Conservation (phyloP, 2,329 filamentous ascomycete genomes). For the Aureobasidium sp. region DNA sequence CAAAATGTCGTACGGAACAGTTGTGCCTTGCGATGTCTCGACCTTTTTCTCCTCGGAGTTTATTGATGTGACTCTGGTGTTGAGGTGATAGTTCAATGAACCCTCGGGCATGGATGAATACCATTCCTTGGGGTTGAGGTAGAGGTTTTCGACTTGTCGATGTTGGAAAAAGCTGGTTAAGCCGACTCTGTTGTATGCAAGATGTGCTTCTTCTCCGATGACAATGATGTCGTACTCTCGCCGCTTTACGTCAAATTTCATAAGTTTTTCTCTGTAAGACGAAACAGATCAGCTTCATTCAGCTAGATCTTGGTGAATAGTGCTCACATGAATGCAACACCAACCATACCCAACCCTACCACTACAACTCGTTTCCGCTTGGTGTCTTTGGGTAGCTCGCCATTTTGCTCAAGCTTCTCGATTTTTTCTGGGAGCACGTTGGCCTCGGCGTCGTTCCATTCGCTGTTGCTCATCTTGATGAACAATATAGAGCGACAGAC, state of each 20-base stretch:
- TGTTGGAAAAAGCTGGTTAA: slow-evolving; percentile 86
- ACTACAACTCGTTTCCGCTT: slow-evolving; percentile 66
- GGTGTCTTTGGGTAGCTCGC: slow-evolving; percentile 29
- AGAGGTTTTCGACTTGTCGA: slow-evolving; percentile 76
- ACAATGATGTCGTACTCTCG: slow-evolving; percentile 76
- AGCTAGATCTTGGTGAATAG: too few relatives aligned
- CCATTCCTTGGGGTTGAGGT: slow-evolving; percentile 79
- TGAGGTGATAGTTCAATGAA: slow-evolving; percentile 67
- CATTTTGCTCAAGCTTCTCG: slow-evolving; percentile 28
- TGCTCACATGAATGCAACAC: slow-evolving; percentile 75
- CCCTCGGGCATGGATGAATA: slow-evolving; percentile 61
- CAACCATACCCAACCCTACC: slow-evolving; percentile 87
- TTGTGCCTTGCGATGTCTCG: slow-evolving; percentile 61
- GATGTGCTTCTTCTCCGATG: slow-evolving; percentile 78
- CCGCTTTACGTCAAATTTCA: slow-evolving; percentile 72
- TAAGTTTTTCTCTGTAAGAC: slow-evolving; percentile 66
- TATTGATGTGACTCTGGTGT: slow-evolving; percentile 65
- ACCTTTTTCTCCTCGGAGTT: slow-evolving; percentile 58
- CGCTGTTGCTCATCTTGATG: slow-evolving; percentile 35
- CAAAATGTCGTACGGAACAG: slow-evolving; percentile 69
- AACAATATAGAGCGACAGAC: background rate
- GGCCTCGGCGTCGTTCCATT: slow-evolving; percentile 42
- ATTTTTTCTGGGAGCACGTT: slow-evolving; percentile 40
- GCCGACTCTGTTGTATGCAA: slow-evolving; percentile 87
- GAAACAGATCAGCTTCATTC: background rate